phyloP scores from a whole-genome alignment of 2,329 filamentous ascomycete species.

The Colletotrichum sojae region DNA sequence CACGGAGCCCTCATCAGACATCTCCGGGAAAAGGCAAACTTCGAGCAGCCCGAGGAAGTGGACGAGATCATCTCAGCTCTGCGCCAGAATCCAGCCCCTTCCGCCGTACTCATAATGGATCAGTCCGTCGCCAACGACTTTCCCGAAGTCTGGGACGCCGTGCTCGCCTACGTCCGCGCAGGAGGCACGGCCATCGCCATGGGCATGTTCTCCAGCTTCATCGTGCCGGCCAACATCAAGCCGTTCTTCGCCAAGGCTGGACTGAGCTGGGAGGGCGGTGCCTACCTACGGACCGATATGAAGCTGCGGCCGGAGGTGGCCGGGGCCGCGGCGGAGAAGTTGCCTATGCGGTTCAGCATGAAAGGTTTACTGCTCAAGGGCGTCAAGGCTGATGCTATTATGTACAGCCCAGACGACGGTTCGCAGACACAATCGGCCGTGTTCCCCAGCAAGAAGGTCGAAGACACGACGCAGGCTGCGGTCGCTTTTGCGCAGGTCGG shows the following conservation, averaged over 20 bases:
- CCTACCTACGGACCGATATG: not conserved
- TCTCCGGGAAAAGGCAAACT: constrained; percentile 22
- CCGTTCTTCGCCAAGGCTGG: constrained; percentile 4
- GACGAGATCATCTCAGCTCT: not conserved
- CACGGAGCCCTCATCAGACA: not conserved
- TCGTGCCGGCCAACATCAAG: not conserved
- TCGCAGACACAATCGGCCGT: not conserved
- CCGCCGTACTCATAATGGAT: not conserved
- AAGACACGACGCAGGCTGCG: not conserved
- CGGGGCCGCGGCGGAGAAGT: not conserved
- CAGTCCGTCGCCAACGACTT: not conserved
- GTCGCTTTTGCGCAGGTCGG: not conserved
- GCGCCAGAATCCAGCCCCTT: not conserved
- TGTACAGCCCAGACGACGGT: not conserved
- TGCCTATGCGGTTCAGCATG: not conserved
- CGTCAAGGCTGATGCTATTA: not conserved
- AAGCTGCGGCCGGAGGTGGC: not conserved
- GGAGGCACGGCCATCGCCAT: not conserved
- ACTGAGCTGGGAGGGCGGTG: not conserved
- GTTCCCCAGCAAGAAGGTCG: not conserved
- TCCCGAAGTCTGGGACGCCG: constrained; percentile 3
- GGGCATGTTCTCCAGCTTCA: not conserved
- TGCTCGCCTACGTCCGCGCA: not conserved
- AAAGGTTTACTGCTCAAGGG: not conserved
- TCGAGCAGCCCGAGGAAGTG: not conserved